Evolutionary conservation across 495 filamentous ascomycete genomes (phyloP), one percentile per base, ranked within the genome.

Genomic region (Choiromyces venosus): DNA sequence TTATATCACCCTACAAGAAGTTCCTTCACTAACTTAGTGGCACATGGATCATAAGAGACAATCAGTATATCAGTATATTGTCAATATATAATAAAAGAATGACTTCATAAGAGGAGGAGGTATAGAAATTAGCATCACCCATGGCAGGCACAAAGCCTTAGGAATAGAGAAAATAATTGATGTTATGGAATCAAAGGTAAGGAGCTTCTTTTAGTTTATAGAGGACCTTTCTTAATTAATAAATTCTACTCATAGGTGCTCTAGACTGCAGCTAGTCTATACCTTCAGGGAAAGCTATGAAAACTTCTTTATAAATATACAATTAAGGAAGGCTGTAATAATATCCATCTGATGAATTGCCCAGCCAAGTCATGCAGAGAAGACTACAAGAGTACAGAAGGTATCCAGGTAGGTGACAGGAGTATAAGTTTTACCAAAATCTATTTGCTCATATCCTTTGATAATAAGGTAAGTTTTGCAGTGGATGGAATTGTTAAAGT

Each of bases 391-490:
- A 25, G 68, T 39, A 8, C 75, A 70, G 33, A 79, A 37, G 25
- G 65, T 72, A 18, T 67, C 61, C 0, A 74, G 42, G n/a, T n/a
- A n/a, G n/a, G n/a, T n/a, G n/a, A n/a, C n/a, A n/a, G n/a, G n/a
- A n/a, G n/a, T n/a, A n/a, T 33, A 74, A 19, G 74, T 79, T 33
- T 79, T 72, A 4, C 65, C n/a, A 19, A 35, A 77, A 16, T 79
- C 37, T 8, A 40, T 36, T 61, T 79, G 77, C 36, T 76, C 18
- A 33, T 42, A 79, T 4, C 71, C 71, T 65, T 71, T 71, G 61
- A 74, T 56, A 12, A 79, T 74, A 19, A 79, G 56, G 33, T 69
- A 33, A 0, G 72, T 75, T 38, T 79, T 77, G 33, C 66, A 79
- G 21, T 71, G 33, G 21, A 36, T 73, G 16, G 40, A 71, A 2